Evolutionary conservation across 495 filamentous ascomycete species (phyloP).

Genomic region (Trichoderma asperelloides): DNA sequence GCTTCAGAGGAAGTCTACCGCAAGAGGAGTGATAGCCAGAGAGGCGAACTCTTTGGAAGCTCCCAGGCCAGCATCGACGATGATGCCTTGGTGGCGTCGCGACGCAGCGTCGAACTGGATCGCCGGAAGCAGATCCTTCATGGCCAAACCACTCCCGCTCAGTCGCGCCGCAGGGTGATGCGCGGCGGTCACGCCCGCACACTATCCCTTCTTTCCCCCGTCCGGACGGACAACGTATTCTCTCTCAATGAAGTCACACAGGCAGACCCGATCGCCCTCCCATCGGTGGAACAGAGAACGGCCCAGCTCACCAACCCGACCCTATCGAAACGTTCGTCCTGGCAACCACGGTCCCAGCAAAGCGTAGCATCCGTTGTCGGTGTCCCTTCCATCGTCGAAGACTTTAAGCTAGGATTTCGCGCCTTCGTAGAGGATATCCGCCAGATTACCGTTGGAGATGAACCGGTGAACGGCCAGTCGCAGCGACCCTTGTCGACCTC

Average conservation of each 20-base stretch:
- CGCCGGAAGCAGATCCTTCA: slow-evolving; percentile 55
- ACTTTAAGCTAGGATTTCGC: slow-evolving; percentile 85
- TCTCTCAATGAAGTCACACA: slow-evolving; percentile 20
- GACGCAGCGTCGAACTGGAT: slow-evolving; percentile 44
- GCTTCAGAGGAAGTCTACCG: slow-evolving; percentile 65
- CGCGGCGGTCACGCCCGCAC: slow-evolving; percentile 11
- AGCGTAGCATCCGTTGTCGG: slow-evolving; percentile 25
- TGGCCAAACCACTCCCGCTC: slow-evolving; percentile 29
- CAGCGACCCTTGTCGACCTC: slow-evolving; percentile 17
- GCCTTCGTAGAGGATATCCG: slow-evolving; percentile 92
- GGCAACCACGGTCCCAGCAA: slow-evolving; percentile 32
- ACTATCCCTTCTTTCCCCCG: slow-evolving; percentile 44
- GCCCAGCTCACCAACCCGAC: slow-evolving; percentile 11
- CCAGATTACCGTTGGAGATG: slow-evolving; percentile 91
- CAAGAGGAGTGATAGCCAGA: slow-evolving; percentile 60
- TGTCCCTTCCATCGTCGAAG: slow-evolving; percentile 78
- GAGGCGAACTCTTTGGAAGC: slow-evolving; percentile 35
- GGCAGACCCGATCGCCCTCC: slow-evolving; percentile 13
- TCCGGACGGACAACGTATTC: slow-evolving; percentile 22
- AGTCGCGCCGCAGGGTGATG: slow-evolving; percentile 36
- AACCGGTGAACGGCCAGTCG: slow-evolving; percentile 57
- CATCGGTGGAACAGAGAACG: slow-evolving; percentile 13
- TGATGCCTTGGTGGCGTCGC: slow-evolving; percentile 24
- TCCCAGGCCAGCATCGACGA: slow-evolving; percentile 20
- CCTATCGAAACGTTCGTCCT: slow-evolving; percentile 38